Evolutionary conservation across 2,329 filamentous ascomycete genomes (phyloP), one percentile per base, ranked within the genome.

Genomic region (Metarhizium album): DNA sequence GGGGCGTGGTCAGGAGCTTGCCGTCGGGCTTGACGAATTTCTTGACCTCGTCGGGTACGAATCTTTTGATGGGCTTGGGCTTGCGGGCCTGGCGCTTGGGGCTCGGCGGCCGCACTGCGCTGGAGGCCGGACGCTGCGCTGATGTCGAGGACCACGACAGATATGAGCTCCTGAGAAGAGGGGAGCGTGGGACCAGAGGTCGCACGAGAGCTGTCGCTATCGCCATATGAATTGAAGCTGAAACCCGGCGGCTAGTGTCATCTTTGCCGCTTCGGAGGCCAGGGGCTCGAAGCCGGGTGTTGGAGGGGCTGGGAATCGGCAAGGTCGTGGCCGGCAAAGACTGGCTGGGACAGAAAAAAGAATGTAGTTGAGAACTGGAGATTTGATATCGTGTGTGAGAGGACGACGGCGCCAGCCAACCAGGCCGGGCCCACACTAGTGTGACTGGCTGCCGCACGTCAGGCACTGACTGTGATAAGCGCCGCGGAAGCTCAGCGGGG

Each of bases 1-100:
- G 59, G 4, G 53, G 58, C 3, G 60, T 65, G 16, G 63, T 67
- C 9, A 49, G n/a, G n/a, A 68, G 53, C 46, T 20, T 56, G 40
- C 64, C 63, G 20, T 57, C 50, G 1, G 24, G 3, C 13, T 22
- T 47, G 45, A 64, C 42, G 47, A 63, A 62, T 6, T 51, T 47
- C 16, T 50, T 53, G 40, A 50, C 58, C 1, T 52, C 46, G 14
- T 52, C 35, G 7, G 62, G 63, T 27, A 65, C 46, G 18, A 55
- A 58, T 31, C 58, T 47, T 23, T 43, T 53, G 23, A 55, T 37
- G 11, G 37, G 23, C 24, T 42, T 49, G 5, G 47, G 46, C 20
- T 53, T 48, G 35, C 20, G 35, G 45, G 13, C 20, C 20, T 33
- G 42, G 50, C 22, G 38, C n/a, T 43, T 51, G 2, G 11, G 4